phyloP scores from a whole-genome alignment of 2,329 filamentous ascomycete species.

The Aspergillus brasiliensis region DNA sequence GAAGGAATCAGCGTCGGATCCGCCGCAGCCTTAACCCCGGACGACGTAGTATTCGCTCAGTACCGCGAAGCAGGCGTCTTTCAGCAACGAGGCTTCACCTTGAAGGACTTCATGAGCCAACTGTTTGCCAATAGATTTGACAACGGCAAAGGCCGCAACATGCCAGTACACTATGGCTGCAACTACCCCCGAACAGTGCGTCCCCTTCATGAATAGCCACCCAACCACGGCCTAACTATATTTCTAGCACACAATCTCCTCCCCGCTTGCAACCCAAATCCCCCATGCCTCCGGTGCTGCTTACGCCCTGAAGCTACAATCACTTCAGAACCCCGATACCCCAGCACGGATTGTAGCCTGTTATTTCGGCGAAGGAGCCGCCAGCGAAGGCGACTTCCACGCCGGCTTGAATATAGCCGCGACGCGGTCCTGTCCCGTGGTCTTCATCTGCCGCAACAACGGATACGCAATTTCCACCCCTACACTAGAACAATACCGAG shows the following conservation, averaged over 20 bases:
- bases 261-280: slow-evolving; percentile 82
- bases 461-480: slow-evolving; percentile 90
- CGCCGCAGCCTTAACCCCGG: slow-evolving; percentile 76
- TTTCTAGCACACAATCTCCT: slow-evolving; percentile 79
- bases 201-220: slow-evolving; percentile 15
- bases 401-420: slow-evolving; percentile 89
- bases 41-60: slow-evolving; percentile 90
- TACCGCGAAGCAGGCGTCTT: slow-evolving; percentile 94
- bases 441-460: slow-evolving; percentile 93
- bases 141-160: slow-evolving; percentile 79
- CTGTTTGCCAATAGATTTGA: slow-evolving; percentile 87
- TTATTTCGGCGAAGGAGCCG: slow-evolving; percentile 90
- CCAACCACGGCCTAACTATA: slow-evolving; percentile 49
- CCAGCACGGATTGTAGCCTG: slow-evolving; percentile 72
- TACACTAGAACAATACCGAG: slow-evolving; percentile 86
- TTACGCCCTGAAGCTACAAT: slow-evolving; percentile 83
- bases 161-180: slow-evolving; percentile 96
- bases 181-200: slow-evolving; percentile 78
- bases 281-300: slow-evolving; percentile 86
- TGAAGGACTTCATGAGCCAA: slow-evolving; percentile 92
- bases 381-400: slow-evolving; percentile 89
- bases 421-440: slow-evolving; percentile 79
- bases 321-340: slow-evolving; percentile 68
- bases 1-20: slow-evolving; percentile 92
- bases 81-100: slow-evolving; percentile 80